Conservation (phyloP, 164 flowering plant species). For the Macadamia integrifolia region DNA sequence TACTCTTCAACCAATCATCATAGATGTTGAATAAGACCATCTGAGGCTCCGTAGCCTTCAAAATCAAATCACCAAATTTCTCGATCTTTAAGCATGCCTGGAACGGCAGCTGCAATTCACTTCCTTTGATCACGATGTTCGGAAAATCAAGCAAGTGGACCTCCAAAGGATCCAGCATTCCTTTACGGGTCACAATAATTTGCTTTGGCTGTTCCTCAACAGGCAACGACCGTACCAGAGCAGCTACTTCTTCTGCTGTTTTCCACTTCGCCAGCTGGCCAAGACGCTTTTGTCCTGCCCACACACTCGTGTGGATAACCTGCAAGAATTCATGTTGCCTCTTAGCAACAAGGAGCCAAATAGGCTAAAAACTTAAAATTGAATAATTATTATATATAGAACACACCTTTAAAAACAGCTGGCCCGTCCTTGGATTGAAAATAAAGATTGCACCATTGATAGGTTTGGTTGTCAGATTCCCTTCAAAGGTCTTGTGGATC, state of each 20-base stretch:
- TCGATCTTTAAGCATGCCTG: conserved; percentile 99
- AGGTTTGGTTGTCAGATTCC: conserved; percentile 97
- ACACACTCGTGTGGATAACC: conserved; percentile 99
- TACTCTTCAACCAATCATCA: conserved; percentile 99
- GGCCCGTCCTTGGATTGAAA: conserved; percentile 97
- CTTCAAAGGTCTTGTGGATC: conserved; percentile 99
- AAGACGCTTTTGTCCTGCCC: conserved; percentile 99
- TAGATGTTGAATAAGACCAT: conserved; percentile 98
- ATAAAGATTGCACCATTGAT: conserved; percentile 99
- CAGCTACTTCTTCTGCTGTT: conserved; percentile 99
- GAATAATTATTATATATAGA: not conserved
- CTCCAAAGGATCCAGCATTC: conserved; percentile 99
- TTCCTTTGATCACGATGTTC: conserved; percentile 96
- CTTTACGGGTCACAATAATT: conserved; percentile 97
- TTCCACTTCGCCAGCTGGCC: conserved; percentile 99
- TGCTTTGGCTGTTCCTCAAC: conserved; percentile 99
- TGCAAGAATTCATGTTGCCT: conserved; percentile 20
- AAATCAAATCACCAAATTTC: conserved; percentile 93
- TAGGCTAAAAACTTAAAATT: not conserved
- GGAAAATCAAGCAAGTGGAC: conserved; percentile 99
- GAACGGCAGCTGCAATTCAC: conserved; percentile 98
- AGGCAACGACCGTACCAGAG: conserved; percentile 94
- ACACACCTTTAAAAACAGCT: conserved; percentile 88
- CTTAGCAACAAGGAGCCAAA: not conserved
- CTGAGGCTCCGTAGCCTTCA: conserved; percentile 98